A percentile compares a stretch with the other conserved stretches of the same genome.
Conservation (phyloP, 768 basidiomycete species). For the Butyriboletus loyo region DNA sequence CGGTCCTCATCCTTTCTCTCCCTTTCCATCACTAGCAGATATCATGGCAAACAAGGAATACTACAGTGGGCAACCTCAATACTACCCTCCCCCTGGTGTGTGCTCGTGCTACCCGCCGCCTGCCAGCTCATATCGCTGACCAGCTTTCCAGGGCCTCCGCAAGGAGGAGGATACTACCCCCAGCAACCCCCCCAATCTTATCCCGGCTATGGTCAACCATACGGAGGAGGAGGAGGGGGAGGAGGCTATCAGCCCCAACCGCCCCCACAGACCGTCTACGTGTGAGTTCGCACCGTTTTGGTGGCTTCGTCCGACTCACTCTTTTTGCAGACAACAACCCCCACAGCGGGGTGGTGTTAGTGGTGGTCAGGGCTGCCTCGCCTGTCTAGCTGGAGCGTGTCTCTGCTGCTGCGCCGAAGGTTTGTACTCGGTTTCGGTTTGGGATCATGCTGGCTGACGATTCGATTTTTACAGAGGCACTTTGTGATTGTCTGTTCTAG, state of each 20-base stretch:
- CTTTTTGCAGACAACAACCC: constrained; percentile 39
- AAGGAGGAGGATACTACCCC: constrained; percentile 71
- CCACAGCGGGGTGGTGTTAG: constrained; percentile 33
- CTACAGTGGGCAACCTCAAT: constrained; percentile 53
- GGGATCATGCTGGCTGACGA: constrained; percentile 23
- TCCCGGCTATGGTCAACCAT: constrained; percentile 39
- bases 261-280: constrained; percentile 79
- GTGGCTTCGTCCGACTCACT: neutral
- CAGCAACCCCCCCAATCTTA: constrained; percentile 74
- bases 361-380: constrained; percentile 37
- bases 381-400: constrained; percentile 47
- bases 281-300: constrained; percentile 45
- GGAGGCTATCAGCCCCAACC: constrained; percentile 59
- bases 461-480: constrained; percentile 47
- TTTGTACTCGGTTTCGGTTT: constrained; percentile 27
- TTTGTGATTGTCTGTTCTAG: constrained; percentile 70
- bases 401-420: constrained; percentile 54
- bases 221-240: constrained; percentile 26
- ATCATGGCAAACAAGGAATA: constrained; percentile 76
- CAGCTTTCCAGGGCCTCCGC: constrained; percentile 50
- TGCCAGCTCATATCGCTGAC: constrained; percentile 2
- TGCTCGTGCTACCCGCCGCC: neutral
- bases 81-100: constrained; percentile 56
- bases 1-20: constrained; percentile 12
- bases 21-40: constrained; percentile 14